phyloP scores from a whole-genome alignment of 305 asterid genomes.

The Coffea humblotiana region DNA sequence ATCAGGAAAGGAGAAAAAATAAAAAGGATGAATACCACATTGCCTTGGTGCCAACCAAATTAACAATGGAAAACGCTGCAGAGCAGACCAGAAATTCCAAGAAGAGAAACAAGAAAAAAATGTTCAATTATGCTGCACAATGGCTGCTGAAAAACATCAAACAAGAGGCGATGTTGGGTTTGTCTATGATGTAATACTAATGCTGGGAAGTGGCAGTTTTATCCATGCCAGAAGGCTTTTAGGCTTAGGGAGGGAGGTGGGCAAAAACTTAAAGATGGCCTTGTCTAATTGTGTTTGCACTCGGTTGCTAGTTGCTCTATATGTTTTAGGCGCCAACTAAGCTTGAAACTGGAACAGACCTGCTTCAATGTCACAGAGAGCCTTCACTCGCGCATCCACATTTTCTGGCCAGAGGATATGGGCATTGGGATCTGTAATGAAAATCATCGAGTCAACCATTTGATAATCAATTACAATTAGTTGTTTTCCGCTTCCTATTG shows the following conservation, averaged over 20 bases:
- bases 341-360: constrained; percentile 33
- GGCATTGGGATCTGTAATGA: constrained; percentile 70
- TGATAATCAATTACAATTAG: not conserved
- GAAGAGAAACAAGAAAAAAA: not conserved
- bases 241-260: not conserved
- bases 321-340: not conserved
- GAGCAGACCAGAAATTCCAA: not conserved
- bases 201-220: not conserved
- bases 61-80: not conserved
- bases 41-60: not conserved
- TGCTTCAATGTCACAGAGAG: constrained; percentile 75
- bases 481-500: not conserved
- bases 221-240: not conserved
- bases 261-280: not conserved
- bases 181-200: not conserved
- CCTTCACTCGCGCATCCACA: constrained; percentile 58
- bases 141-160: not conserved
- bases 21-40: constrained; percentile 10
- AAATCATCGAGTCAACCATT: constrained; percentile 17
- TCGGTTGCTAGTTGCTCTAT: not conserved
- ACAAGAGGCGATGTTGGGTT: not conserved
- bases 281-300: not conserved
- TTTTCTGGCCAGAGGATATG: constrained; percentile 70
- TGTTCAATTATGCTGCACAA: not conserved
- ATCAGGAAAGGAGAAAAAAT: constrained; percentile 19